Evolutionary conservation across 1,284 basidiomycete genomes (phyloP), one percentile per base, ranked within the genome.

Genomic region (Ustilago loliicola): DNA sequence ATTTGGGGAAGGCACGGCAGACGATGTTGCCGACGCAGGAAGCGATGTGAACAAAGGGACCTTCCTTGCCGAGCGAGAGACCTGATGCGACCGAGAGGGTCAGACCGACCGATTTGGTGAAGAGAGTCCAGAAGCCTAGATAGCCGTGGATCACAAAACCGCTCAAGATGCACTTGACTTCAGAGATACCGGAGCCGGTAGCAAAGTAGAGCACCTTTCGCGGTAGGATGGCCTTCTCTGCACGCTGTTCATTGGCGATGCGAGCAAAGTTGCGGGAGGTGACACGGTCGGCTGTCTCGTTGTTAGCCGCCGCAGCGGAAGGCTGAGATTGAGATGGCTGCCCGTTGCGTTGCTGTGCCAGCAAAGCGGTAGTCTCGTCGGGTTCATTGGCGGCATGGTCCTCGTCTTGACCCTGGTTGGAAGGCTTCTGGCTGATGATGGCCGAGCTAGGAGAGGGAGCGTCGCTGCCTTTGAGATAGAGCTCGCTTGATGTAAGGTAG

Each of bases 21-120:
- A 96, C 90, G 72, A 99, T 97, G 85, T 98, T 99, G 23, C 95
- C 96, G 53, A 98, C 89, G 87, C 95, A 98, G 61, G 93, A 93
- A 1, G 94, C 94, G 71, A 99, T 97, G 85, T 98, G 96, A 1
- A 98, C 96, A 84, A 98, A 93, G 0, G 96, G 96, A 0, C 96
- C 96, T 88, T 98, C 96, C 88, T 97, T 96, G 76, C 70, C 57
- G 5, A 69, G 65, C 38, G 78, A 66, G 45, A 75, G 61, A 55
- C 61, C 72, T 47, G 62, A 66, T 34, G 64, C 72, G 13, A 72
- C 64, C 5, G 93, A 93, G 4, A 99, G 89, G 0, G 96, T 91
- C 62, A 98, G 87, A 8, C 96, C 96, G 38, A 96, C 89, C 9
- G 93, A 90, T 86, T 98, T 98, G 13, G 93, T 94, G 84, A 95